Conservation (phyloP, 805 yeast species). For the Lipomyces mesembrius region DNA sequence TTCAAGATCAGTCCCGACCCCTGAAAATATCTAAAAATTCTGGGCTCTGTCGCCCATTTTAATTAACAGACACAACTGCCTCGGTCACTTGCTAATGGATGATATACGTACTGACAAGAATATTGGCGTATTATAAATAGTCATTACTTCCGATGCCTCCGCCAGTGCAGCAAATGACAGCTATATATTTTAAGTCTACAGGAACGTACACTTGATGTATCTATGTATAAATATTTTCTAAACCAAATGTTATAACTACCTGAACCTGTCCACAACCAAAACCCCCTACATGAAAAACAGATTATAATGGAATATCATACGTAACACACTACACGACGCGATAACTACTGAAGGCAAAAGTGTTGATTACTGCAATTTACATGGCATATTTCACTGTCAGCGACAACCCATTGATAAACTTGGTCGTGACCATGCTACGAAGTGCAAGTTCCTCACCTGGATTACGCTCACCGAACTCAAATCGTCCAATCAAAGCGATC, state of each 20-base stretch:
- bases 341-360: neutral
- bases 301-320: neutral
- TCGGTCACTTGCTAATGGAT: too few species aligned
- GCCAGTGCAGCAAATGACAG: neutral
- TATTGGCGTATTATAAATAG: neutral
- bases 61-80: too few species aligned
- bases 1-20: neutral
- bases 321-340: neutral
- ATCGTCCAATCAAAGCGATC: constrained; percentile 26
- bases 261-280: too few species aligned
- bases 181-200: neutral
- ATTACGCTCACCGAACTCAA: constrained; percentile 18
- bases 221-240: too few species aligned
- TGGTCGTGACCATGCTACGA: constrained; percentile 18
- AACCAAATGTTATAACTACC: too few species aligned
- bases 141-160: neutral
- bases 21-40: neutral
- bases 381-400: constrained; percentile 16
- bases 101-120: neutral
- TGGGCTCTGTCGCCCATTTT: too few species aligned
- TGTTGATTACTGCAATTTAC: neutral
- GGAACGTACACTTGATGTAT: too few species aligned
- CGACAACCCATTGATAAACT: constrained; percentile 18
- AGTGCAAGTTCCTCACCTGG: constrained; percentile 17
- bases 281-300: neutral